phyloP scores from a whole-genome alignment of 177 flowering plant species.

The Vitis hybrid region DNA sequence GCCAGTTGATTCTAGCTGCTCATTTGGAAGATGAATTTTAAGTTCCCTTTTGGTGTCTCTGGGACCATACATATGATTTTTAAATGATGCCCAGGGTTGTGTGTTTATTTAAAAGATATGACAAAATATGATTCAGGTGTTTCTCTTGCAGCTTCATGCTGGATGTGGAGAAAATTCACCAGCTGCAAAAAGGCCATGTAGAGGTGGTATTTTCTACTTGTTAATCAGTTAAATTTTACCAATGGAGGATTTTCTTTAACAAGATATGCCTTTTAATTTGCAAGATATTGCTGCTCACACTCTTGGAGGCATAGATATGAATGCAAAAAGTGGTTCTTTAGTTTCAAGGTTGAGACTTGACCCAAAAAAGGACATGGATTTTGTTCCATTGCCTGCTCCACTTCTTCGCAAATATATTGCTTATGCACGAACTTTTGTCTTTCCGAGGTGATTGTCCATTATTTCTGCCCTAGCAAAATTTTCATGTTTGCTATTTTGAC shows the following conservation, averaged over 20 bases:
- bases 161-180: constrained; percentile 60
- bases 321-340: constrained; percentile 52
- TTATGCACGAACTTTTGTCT: constrained; percentile 85
- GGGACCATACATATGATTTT: neutral
- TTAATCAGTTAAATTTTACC: constrained; percentile 3
- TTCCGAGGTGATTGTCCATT: constrained; percentile 64
- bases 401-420: constrained; percentile 97
- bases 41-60: neutral
- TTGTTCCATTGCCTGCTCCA: constrained; percentile 78
- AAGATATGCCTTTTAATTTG: constrained; percentile 7
- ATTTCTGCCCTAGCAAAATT: constrained; percentile 6
- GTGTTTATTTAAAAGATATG: constrained; percentile 1
- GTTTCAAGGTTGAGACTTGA: constrained; percentile 80
- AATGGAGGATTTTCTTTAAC: neutral
- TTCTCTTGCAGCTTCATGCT: constrained; percentile 79
- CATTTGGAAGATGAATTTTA: no score
- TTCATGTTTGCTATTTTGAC: neutral
- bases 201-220: constrained; percentile 38
- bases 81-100: neutral
- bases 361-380: constrained; percentile 64
- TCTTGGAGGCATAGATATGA: constrained; percentile 31
- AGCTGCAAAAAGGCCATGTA: constrained; percentile 52
- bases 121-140: constrained; percentile 9
- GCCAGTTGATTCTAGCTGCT: no score
- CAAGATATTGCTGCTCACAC: constrained; percentile 41